Base-by-base conservation (phyloP, 441 rosid species). In the Bruguiera hainesii region DNA sequence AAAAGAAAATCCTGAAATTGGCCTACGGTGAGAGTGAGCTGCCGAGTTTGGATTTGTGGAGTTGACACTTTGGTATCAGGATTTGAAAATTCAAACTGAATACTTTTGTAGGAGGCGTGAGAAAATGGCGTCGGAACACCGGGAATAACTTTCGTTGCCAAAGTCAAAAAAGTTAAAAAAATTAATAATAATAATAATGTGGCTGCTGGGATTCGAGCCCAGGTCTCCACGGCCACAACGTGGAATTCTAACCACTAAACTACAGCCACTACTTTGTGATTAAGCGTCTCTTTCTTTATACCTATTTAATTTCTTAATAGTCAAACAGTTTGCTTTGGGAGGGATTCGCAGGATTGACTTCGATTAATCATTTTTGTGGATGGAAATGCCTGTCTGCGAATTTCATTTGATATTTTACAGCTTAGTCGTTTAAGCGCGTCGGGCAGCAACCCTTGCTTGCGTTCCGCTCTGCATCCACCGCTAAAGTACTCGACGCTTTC, bases 171-270 rank as follows among this genome's bases (percentile, higher is more conserved):
- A 20, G 0, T 11, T 4, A 6, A 1, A 51, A 51, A 51, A 19
- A 6, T 0, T 7, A 23, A 23, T 23, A 23, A 23, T 23, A 23
- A 23, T 6, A 0, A 2, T 0, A 0, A 2, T 81, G 79, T 76
- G 83, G 85, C 83, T 81, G 78, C 79, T 79, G 81, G 83, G 83
- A 81, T 74, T 81, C 83, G 81, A 81, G 83, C 86, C 81, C 82
- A 82, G 82, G 81, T 82, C 86, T 78, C 84, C 81, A 80, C 86
- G 82, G 86, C 86, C 86, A 80, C 84, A 75, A 80, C 82, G 86
- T 82, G 76, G 80, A 73, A 79, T 79, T 76, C 83, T 82, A 59
- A 77, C 81, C 84, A 78, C 82, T 75, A 73, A 80, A 81, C 84
- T 78, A 75, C 82, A 78, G 80, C 82, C 84, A 81, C 82, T 0